Evolutionary conservation across 257 asterid genomes (phyloP).

Genomic region (Solanum tarapatanum): DNA sequence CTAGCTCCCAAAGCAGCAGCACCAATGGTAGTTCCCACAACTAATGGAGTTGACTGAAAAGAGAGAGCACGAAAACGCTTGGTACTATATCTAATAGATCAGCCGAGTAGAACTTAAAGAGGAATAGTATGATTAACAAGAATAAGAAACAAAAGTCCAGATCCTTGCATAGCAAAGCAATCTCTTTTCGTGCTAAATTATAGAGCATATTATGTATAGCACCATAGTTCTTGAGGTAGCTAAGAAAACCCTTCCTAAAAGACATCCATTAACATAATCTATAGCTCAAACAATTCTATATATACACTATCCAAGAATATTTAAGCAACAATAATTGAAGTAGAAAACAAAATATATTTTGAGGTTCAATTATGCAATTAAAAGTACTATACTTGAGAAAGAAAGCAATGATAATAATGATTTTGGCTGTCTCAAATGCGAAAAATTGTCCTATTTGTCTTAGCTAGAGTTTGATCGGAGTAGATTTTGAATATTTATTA

Average conservation of each 20-base stretch:
- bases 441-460: background rate
- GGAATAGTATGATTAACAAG: background rate
- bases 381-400: background rate
- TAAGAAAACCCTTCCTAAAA: background rate
- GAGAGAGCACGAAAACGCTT: background rate
- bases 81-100: background rate
- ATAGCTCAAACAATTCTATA: background rate
- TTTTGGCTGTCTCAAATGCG: background rate
- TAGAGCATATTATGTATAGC: background rate
- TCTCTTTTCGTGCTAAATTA: background rate
- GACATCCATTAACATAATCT: background rate
- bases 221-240: background rate
- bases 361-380: background rate
- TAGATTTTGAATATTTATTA: background rate
- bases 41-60: slow-evolving; percentile 32
- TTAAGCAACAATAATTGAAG: background rate
- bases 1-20: slow-evolving; percentile 51
- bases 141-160: background rate
- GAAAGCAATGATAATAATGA: background rate
- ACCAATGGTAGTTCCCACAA: slow-evolving; percentile 42
- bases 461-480: background rate
- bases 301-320: background rate
- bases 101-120: background rate
- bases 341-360: background rate
- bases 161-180: background rate